A percentile compares a stretch with the other conserved stretches of the same genome.
These are phyloP conservation scores for Apostasia shenzhenica DNA, from an alignment of 106 monocot species.

Conservation along the genomic window DNA sequence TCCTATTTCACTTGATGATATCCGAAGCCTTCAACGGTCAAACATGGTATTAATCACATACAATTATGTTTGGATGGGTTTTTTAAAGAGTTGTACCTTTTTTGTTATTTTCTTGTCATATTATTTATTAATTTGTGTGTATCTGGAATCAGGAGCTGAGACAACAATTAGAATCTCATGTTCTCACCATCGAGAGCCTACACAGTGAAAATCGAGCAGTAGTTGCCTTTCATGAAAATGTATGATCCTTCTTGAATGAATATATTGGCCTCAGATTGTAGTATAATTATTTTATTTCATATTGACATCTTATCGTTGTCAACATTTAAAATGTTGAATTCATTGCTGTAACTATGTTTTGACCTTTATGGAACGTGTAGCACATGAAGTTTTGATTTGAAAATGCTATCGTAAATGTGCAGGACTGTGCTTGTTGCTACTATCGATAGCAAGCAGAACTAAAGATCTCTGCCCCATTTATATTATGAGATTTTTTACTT, in stretches of 20 bases:
- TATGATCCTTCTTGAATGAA: conserved; percentile 9
- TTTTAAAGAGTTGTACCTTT: not conserved
- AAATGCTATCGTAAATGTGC: too few species aligned
- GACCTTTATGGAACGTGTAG: too few species aligned
- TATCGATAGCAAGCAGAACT: too few species aligned
- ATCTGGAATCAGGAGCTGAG: conserved; percentile 64
- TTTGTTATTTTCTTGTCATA: conserved; percentile 3
- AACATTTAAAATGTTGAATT: too few species aligned
- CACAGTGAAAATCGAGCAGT: conserved; percentile 35
- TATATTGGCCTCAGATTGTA: not conserved
- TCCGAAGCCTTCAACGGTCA: conserved; percentile 86
- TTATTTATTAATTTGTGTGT: not conserved
- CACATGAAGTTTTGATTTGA: too few species aligned
- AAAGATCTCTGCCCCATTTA: too few species aligned
- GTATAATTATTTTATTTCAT: not conserved
- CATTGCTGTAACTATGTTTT: too few species aligned
- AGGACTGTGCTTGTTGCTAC: too few species aligned
- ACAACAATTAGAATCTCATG: conserved; percentile 83
- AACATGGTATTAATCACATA: conserved; percentile 46
- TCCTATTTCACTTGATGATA: conserved; percentile 92
- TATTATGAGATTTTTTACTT: too few species aligned
- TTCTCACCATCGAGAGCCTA: conserved; percentile 69
- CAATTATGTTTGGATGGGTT: not conserved
- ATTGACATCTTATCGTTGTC: not conserved
- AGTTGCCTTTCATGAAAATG: conserved; percentile 71